Conservation (phyloP, 768 basidiomycete genomes). For the Xerocomus spinulosus region DNA sequence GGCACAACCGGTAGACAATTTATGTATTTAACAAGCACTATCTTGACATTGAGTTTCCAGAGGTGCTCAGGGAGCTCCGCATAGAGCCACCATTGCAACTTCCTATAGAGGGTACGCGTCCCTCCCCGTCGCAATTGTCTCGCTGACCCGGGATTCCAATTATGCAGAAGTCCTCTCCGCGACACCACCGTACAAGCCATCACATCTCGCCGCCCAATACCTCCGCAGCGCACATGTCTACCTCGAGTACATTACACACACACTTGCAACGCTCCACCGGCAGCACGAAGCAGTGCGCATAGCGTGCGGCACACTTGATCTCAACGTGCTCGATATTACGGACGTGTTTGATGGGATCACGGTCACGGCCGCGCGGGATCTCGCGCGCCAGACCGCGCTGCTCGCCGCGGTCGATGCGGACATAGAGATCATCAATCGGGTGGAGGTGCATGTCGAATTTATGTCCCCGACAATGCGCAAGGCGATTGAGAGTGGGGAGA, state of each 20-base stretch:
- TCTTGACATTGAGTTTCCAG: conserved; percentile 63
- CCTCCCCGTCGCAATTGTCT: not conserved
- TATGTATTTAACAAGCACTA: conserved; percentile 83
- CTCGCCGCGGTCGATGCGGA: conserved; percentile 66
- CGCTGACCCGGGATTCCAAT: not conserved
- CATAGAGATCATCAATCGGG: conserved; percentile 60
- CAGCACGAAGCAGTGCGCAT: conserved; percentile 72
- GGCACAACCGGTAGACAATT: conserved; percentile 47
- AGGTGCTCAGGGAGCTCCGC: conserved; percentile 60
- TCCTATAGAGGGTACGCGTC: conserved; percentile 59
- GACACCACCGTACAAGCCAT: conserved; percentile 69
- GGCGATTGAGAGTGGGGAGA: conserved; percentile 68
- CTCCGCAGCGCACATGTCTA: conserved; percentile 60
- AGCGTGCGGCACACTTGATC: conserved; percentile 67
- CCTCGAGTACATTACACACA: conserved; percentile 54
- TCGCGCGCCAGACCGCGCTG: conserved; percentile 60
- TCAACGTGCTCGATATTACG: conserved; percentile 64
- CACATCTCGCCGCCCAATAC: conserved; percentile 63
- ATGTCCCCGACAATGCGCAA: conserved; percentile 61
- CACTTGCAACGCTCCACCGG: conserved; percentile 48
- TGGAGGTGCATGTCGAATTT: conserved; percentile 72
- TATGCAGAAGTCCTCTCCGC: conserved; percentile 52
- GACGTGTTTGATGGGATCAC: conserved; percentile 68
- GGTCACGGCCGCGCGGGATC: conserved; percentile 50
- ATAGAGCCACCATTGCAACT: conserved; percentile 61